These are phyloP conservation scores for Lunasporangiospora selenospora DNA, from an alignment of 192 early-diverging fungal species.

Conservation along the genomic window DNA sequence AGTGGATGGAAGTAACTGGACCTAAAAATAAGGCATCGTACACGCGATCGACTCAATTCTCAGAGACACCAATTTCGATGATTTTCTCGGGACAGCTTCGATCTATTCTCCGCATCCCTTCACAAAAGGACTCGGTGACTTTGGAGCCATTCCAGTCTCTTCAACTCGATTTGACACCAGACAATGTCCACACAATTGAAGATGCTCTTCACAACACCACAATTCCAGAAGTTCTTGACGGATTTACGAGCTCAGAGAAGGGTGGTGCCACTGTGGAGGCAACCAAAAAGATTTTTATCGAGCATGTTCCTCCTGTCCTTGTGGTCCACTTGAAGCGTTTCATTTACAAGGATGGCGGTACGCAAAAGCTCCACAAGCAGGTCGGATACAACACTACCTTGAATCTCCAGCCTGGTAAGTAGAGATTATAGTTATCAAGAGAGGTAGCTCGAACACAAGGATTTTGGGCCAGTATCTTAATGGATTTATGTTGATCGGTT, in stretches of 20 bases:
- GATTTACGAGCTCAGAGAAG: constrained; percentile 65
- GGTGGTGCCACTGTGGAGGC: constrained; percentile 52
- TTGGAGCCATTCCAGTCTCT: constrained; percentile 90
- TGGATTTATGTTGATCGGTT: no score
- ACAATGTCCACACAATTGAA: constrained; percentile 77
- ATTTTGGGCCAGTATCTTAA: neutral
- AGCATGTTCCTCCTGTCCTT: constrained; percentile 86
- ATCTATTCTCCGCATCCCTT: constrained; percentile 76
- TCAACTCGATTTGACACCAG: constrained; percentile 84
- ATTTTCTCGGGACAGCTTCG: constrained; percentile 89
- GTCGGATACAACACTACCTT: constrained; percentile 75
- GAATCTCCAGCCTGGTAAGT: constrained; percentile 65
- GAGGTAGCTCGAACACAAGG: neutral
- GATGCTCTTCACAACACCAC: constrained; percentile 87
- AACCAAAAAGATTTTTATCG: constrained; percentile 86
- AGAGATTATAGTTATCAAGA: neutral
- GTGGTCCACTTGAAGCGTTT: constrained; percentile 96
- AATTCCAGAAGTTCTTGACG: constrained; percentile 81
- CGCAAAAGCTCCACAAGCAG: constrained; percentile 88
- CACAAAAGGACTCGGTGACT: constrained; percentile 80
- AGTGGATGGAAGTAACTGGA: constrained; percentile 91
- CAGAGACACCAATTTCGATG: constrained; percentile 79
- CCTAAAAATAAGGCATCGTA: constrained; percentile 77
- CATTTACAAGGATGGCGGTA: constrained; percentile 79
- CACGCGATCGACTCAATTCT: constrained; percentile 70